Evolutionary conservation across 306 rosid genomes (phyloP).

Genomic region (Trifolium dubium): DNA sequence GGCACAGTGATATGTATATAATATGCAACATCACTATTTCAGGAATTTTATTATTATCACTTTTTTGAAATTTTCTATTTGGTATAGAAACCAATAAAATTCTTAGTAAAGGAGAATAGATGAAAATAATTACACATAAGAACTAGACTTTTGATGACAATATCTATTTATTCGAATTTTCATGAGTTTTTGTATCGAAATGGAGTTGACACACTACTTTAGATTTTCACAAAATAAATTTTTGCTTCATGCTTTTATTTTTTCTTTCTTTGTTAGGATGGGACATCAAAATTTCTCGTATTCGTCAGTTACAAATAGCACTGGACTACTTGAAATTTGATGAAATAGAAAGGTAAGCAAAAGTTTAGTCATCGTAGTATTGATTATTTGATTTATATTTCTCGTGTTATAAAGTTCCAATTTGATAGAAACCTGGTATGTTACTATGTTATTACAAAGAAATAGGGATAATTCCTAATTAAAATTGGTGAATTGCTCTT

Average conservation of each 20-base stretch:
- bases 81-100: not conserved
- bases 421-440: slow-evolving; percentile 15
- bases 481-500: not conserved
- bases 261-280: slow-evolving; percentile 70
- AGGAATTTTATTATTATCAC: not conserved
- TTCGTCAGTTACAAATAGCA: slow-evolving; percentile 78
- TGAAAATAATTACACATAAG: slow-evolving; percentile 4
- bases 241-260: slow-evolving; percentile 43
- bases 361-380: slow-evolving; percentile 31
- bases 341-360: slow-evolving; percentile 76
- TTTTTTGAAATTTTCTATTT: not conserved
- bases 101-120: slow-evolving; percentile 5
- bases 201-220: slow-evolving; percentile 30
- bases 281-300: slow-evolving; percentile 80
- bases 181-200: slow-evolving; percentile 17
- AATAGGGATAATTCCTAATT: not conserved
- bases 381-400: slow-evolving; percentile 17
- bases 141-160: not conserved
- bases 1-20: not conserved
- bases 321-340: slow-evolving; percentile 87
- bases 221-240: slow-evolving; percentile 25
- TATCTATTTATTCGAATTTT: slow-evolving; percentile 31
- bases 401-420: not conserved
- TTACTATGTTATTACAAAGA: not conserved
- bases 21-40: too few relatives aligned